A percentile compares a stretch with the other conserved stretches of the same genome.
Conservation (phyloP, 257 asterid species). For the Jaltomata sinuosa region DNA sequence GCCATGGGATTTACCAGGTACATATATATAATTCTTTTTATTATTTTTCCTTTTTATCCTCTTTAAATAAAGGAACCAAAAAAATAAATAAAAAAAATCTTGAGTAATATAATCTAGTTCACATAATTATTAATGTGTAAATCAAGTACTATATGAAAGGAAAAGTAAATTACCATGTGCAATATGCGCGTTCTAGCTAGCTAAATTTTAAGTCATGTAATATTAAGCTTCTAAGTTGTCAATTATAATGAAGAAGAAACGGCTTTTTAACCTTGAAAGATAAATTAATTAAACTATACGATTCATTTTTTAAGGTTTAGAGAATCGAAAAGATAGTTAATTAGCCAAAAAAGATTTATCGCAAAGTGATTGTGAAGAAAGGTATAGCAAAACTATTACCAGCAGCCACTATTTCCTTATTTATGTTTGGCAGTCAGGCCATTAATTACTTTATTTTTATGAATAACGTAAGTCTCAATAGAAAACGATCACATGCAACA, state of each 20-base stretch:
- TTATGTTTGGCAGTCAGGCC: neutral
- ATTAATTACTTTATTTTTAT: neutral
- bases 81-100: neutral
- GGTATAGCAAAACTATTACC: conserved; percentile 26
- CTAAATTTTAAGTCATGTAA: neutral
- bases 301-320: neutral
- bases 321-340: neutral
- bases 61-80: neutral
- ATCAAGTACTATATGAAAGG: neutral
- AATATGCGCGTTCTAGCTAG: neutral
- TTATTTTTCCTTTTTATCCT: neutral
- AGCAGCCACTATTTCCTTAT: neutral
- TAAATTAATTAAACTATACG: neutral
- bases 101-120: neutral
- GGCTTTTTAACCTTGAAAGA: neutral
- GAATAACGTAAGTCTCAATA: neutral
- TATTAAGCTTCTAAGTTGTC: neutral
- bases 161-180: neutral
- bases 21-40: neutral
- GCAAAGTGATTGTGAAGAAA: conserved; percentile 40
- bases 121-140: neutral
- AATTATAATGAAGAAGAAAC: neutral
- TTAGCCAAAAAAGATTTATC: neutral
- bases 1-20: conserved; percentile 99
- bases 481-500: neutral